Conservation (phyloP, 169 alveolate genomes). For the Besnoitia besnoiti region DNA sequence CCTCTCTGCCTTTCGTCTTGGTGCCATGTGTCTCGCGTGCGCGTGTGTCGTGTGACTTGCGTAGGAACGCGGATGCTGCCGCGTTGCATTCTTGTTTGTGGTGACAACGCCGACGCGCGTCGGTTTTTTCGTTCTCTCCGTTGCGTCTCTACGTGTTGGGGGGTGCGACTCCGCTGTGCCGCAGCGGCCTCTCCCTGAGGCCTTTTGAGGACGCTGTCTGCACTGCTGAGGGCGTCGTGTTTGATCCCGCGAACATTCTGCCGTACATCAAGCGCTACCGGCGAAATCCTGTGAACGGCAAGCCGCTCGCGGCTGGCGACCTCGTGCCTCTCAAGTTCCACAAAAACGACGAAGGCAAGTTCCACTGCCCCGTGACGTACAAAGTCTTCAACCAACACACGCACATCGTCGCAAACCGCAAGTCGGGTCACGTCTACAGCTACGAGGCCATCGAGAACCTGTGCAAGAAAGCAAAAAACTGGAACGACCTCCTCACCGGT, state of each 20-base stretch:
- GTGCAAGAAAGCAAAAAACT: slow-evolving; percentile 77
- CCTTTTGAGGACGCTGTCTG: slow-evolving; percentile 89
- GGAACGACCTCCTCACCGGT: slow-evolving; percentile 79
- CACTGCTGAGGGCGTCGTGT: slow-evolving; percentile 84
- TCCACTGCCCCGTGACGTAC: slow-evolving; percentile 92
- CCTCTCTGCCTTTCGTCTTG: too few species aligned
- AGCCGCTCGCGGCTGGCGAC: slow-evolving; percentile 81
- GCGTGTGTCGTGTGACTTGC: too few species aligned
- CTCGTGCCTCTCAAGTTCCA: slow-evolving; percentile 80
- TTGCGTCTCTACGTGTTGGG: neutral
- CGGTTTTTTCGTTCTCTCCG: neutral
- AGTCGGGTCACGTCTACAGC: slow-evolving; percentile 90
- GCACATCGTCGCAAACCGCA: slow-evolving; percentile 88
- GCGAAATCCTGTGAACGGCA: slow-evolving; percentile 89
- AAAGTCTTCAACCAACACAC: slow-evolving; percentile 88
- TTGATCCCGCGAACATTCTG: slow-evolving; percentile 79
- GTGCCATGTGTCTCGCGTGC: too few species aligned
- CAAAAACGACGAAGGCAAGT: slow-evolving; percentile 85
- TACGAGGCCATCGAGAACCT: slow-evolving; percentile 87
- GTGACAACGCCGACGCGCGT: neutral
- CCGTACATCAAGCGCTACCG: slow-evolving; percentile 81
- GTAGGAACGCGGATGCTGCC: neutral
- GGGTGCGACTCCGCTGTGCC: neutral
- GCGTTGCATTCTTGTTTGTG: neutral
- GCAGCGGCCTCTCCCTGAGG: slow-evolving; percentile 77